Base-by-base conservation (phyloP, 2,329 filamentous ascomycete genomes). In the Penicillium italicum region DNA sequence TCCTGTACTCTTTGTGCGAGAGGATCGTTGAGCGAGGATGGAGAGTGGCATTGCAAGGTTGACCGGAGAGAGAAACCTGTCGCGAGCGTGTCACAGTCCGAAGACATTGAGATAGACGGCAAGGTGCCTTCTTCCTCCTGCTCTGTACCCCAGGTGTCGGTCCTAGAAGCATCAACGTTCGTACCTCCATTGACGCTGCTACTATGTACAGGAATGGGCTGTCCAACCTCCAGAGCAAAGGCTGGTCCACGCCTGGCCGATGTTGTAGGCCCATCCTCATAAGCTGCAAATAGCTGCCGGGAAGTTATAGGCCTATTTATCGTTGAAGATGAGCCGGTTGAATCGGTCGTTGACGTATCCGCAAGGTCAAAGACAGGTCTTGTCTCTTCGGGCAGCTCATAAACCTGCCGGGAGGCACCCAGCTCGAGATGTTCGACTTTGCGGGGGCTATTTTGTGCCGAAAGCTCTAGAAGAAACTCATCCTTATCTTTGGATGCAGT, bases 181-280 rank as follows among this genome's bases (percentile, higher is more conserved):
- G 16, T 40, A 16, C 5, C 9, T 10, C 10, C n/a, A 26, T 45
- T 31, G n/a, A 10, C n/a, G 30, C 28, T n/a, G 30, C 28, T n/a
- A 28, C 9, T 33, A 22, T 47, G 40, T 8, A 44, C 36, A 57
- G 57, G 37, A 12, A 64, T 58, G 5, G 55, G 34, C n/a, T 69
- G 64, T 6, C 79, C 65, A 9, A 75, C 74, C 55, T 81, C 77
- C 12, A 79, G 79, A 4, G 78, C 78, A 61, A 77, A 76, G 14
- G 69, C 69, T 51, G 78, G 74, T 2, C 74, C 77, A 60, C 75
- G 68, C 57, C 73, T 72, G 16, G 70, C 55, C 26, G 69, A 50
- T 10, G 58, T 62, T 22, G 71, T 57, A 44, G 66, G 63, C 36
- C 77, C 74, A 28, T 74, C 73, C 45, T 64, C 58, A 41, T 65